Evolutionary conservation across 2,329 filamentous ascomycete genomes (phyloP).

Genomic region (Sordariomycetes sp.): DNA sequence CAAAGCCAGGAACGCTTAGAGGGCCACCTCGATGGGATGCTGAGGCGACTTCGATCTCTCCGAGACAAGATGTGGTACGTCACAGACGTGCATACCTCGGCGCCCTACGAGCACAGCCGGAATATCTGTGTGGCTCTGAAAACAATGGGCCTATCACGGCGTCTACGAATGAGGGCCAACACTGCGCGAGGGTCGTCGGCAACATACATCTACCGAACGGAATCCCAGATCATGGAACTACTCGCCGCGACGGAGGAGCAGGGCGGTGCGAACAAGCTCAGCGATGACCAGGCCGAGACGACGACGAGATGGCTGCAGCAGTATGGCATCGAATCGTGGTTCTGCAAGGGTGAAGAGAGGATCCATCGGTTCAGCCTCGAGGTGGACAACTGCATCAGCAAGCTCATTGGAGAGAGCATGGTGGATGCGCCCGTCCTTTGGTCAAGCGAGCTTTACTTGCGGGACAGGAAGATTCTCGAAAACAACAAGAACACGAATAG

Average conservation of each 20-base stretch:
- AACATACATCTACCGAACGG: constrained; percentile 67
- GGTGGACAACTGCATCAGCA: constrained; percentile 74
- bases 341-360: constrained; percentile 88
- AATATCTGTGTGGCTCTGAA: constrained; percentile 82
- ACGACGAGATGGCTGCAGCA: constrained; percentile 75
- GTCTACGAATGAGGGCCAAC: constrained; percentile 37
- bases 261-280: constrained; percentile 87
- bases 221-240: constrained; percentile 78
- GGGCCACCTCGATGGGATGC: constrained; percentile 62
- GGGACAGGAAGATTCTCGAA: constrained; percentile 58
- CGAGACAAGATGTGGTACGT: constrained; percentile 99
- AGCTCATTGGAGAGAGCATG: constrained; percentile 75
- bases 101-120: constrained; percentile 74
- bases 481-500: constrained; percentile 13
- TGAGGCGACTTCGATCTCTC: constrained; percentile 60
- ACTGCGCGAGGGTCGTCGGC: constrained; percentile 34
- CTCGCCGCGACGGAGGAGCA: constrained; percentile 74
- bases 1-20: constrained; percentile 74
- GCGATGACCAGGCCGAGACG: constrained; percentile 86
- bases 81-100: constrained; percentile 84
- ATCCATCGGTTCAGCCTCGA: constrained; percentile 92
- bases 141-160: constrained; percentile 68
- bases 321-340: constrained; percentile 69
- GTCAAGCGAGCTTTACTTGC: constrained; percentile 80
- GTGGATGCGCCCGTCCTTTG: constrained; percentile 79